Base-by-base conservation (phyloP, 75 land plant genomes). In the Pinus albicaulis region DNA sequence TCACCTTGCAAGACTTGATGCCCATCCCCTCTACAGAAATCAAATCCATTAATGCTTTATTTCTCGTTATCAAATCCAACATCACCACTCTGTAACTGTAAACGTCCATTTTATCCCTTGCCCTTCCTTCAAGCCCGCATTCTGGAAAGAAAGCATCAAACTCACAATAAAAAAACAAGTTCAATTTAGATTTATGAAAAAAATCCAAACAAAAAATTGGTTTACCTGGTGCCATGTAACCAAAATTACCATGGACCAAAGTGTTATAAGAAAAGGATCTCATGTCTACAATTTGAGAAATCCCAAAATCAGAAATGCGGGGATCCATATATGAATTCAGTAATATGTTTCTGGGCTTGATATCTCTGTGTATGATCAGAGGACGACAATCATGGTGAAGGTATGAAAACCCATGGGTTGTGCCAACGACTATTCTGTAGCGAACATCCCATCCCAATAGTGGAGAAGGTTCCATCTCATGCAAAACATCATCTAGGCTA, bases 141-240 rank as follows among this genome's bases (percentile, higher is more conserved):
- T 89, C 86, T 89, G 80, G 6, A 36, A 5, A 0, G 68, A 57
- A 17, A 71, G 0, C 23, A 57, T 6, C 36, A 34, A 34, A 34
- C 1, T 3, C 36, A 34, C 3, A 34, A 34, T 34, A 2, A 34
- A 2, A 34, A 34, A 34, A n/a, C 36, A 34, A 34, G 36, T 34
- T 34, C 36, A 3, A 34, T 34, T 34, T 3, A 34, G 36, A 34
- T 34, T 34, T 3, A 34, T 34, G 36, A 2, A 34, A 34, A 3
- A 34, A 34, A 34, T 2, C 36, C 36, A 2, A 34, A 34, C 0
- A 57, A 62, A 4, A 0, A 22, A 26, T 22, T 7, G 14, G 8
- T 63, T n/a, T 83, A 88, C 93, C 93, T 83, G 93, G 93, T 24
- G 90, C 86, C 23, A 91, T 86, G 62, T 91, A 91, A 14, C 93